A percentile compares a stretch with the other conserved stretches of the same genome.
These are phyloP conservation scores for Pseudovirgaria hyperparasitica DNA, from an alignment of 2,329 filamentous ascomycete genomes.

Conservation along the genomic window DNA sequence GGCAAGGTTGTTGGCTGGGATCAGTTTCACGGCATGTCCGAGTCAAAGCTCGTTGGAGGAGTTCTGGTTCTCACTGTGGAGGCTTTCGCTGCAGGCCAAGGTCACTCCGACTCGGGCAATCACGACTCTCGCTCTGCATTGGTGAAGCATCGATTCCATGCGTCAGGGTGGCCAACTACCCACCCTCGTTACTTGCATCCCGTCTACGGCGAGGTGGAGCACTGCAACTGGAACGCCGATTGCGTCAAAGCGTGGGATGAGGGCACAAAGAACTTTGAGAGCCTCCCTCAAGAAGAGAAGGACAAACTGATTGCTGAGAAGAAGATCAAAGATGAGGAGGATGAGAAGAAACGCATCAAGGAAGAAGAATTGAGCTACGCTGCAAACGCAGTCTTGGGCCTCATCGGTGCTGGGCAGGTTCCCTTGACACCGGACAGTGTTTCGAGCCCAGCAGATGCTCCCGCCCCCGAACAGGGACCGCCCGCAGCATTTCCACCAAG, in stretches of 20 bases:
- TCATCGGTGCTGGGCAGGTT: no score
- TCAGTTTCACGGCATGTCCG: conserved; percentile 50
- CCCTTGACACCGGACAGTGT: no score
- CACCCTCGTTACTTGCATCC: conserved; percentile 57
- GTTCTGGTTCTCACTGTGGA: conserved; percentile 58
- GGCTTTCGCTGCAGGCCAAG: conserved; percentile 60
- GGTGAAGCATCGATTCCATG: conserved; percentile 64
- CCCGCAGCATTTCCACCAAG: no score
- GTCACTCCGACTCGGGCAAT: conserved; percentile 60
- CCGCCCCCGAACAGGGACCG: no score
- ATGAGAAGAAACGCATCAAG: no score
- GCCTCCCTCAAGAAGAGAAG: conserved; percentile 46
- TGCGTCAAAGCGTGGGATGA: conserved; percentile 56
- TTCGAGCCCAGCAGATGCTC: no score
- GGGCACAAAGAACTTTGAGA: conserved; percentile 48
- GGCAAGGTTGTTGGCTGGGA: conserved; percentile 45
- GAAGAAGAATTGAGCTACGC: no score
- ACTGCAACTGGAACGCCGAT: conserved; percentile 55
- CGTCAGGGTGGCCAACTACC: conserved; percentile 55
- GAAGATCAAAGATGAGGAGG: no score
- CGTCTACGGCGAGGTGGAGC: conserved; percentile 56
- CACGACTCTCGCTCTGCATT: conserved; percentile 53
- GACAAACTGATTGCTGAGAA: conserved; percentile 33
- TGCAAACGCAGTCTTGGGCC: no score
- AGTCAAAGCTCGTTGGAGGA: conserved; percentile 52